A percentile compares a stretch with the other conserved stretches of the same genome.
These are phyloP conservation scores for Fusarium stilboides DNA, from an alignment of 2,329 filamentous ascomycete species.

Conservation along the genomic window DNA sequence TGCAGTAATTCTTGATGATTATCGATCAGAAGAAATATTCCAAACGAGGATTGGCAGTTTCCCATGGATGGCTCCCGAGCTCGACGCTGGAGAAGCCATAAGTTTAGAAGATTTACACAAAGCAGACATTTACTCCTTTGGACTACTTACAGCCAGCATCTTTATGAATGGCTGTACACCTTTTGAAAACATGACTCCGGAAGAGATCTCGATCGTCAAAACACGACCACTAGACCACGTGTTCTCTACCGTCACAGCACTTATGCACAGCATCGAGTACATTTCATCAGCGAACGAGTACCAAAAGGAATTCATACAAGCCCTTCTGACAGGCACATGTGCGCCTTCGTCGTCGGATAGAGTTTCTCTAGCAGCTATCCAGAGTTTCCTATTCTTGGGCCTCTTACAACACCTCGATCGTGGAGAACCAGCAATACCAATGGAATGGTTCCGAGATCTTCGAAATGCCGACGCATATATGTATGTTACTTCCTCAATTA, in stretches of 20 bases:
- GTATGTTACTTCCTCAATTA: background rate
- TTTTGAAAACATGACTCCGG: background rate
- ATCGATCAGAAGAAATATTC: background rate
- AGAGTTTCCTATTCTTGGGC: background rate
- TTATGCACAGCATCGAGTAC: background rate
- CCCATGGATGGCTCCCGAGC: conserved; percentile 10
- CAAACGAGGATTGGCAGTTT: background rate
- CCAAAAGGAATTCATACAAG: background rate
- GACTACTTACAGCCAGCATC: background rate
- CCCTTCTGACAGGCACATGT: background rate
- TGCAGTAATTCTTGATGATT: background rate
- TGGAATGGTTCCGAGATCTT: conserved; percentile 3
- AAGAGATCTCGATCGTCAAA: background rate
- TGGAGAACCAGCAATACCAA: background rate
- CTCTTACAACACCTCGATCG: background rate
- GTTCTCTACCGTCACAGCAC: background rate
- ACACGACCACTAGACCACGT: background rate
- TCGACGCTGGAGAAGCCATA: background rate
- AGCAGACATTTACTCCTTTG: conserved; percentile 1
- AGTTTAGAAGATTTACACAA: background rate
- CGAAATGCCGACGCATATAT: background rate
- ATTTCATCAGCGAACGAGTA: background rate
- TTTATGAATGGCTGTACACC: background rate
- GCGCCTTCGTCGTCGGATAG: background rate
- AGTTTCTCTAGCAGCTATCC: background rate